Evolutionary conservation across 306 rosid genomes (phyloP), one percentile per base, ranked within the genome.

Genomic region (Dryas alaskensis): DNA sequence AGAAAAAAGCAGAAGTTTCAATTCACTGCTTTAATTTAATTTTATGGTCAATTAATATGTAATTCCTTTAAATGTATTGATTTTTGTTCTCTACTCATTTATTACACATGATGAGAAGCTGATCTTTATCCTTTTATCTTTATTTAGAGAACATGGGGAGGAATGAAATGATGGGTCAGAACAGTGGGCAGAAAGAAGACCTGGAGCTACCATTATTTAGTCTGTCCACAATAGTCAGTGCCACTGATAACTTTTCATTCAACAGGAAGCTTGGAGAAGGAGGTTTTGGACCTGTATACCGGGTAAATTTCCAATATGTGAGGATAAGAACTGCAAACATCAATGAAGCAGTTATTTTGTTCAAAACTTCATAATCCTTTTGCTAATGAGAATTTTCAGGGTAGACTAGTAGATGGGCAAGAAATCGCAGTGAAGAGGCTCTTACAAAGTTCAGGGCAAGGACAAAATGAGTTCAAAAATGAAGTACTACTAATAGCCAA

Each of bases 361-460:
- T 13, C 7, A 4, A 12, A 40, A 25, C 2, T 59, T 43, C 5
- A 1, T 49, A 31, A 47, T 31, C 19, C 16, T 14, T 8, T 9
- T 7, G 3, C 66, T 40, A 0, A 12, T 31, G 19, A 37, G 27
- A 25, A 60, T 43, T 66, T 79, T 42, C 76, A 79, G 86, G 86
- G 90, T 13, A 74, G 25, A 47, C 78, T 84, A 0, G 70, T 43
- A 64, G 80, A 83, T 76, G 87, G 86, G 31, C 68, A 69, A 79
- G 87, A 83, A 65, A 79, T 86, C 42, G 87, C 90, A 12, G 84
- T 81, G 58, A 86, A 86, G 72, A 81, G 87, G 73, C 90, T 86
- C 51, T 81, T 81, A 14, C 14, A 4, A 40, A 68, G 60, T 68
- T 83, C 89, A 0, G 79, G 80, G 13, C 89, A 86, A 75, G 87